A percentile compares a stretch with the other conserved stretches of the same genome.
Evolutionary conservation across 202 grass and related monocot species (phyloP).

Genomic region (Thinopyrum obtusiflorum): DNA sequence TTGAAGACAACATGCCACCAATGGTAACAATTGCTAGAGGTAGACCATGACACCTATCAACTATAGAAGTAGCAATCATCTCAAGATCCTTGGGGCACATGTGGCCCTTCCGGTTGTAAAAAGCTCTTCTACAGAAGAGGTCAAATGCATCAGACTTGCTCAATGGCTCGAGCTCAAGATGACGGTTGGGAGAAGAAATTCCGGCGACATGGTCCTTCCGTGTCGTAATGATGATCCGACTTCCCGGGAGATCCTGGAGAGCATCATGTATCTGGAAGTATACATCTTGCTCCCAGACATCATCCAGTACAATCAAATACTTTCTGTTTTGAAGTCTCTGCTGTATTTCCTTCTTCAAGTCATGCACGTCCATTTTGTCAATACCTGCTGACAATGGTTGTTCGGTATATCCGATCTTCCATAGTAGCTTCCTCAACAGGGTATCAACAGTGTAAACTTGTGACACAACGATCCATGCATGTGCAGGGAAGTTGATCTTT

Average conservation of each 20-base stretch:
- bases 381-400: background rate
- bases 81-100: background rate
- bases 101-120: conserved; percentile 5
- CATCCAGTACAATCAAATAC: conserved; percentile 49
- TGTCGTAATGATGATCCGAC: conserved; percentile 46
- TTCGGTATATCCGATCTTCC: background rate
- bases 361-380: conserved; percentile 29
- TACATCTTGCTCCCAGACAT: conserved; percentile 42
- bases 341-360: conserved; percentile 33
- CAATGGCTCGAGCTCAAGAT: conserved; percentile 35
- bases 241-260: conserved; percentile 13
- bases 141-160: conserved; percentile 21
- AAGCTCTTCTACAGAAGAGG: conserved; percentile 47
- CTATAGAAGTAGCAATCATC: background rate
- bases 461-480: conserved; percentile 50
- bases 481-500: conserved; percentile 29
- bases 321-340: background rate
- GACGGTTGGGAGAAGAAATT: conserved; percentile 11
- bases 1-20: conserved; percentile 28
- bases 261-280: conserved; percentile 27
- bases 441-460: conserved; percentile 30
- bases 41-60: conserved; percentile 11
- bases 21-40: conserved; percentile 25
- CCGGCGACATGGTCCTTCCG: conserved; percentile 35
- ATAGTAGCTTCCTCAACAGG: conserved; percentile 33